These are phyloP conservation scores for Fonsecaea erecta DNA, from an alignment of 2,329 filamentous ascomycete species.

Conservation along the genomic window DNA sequence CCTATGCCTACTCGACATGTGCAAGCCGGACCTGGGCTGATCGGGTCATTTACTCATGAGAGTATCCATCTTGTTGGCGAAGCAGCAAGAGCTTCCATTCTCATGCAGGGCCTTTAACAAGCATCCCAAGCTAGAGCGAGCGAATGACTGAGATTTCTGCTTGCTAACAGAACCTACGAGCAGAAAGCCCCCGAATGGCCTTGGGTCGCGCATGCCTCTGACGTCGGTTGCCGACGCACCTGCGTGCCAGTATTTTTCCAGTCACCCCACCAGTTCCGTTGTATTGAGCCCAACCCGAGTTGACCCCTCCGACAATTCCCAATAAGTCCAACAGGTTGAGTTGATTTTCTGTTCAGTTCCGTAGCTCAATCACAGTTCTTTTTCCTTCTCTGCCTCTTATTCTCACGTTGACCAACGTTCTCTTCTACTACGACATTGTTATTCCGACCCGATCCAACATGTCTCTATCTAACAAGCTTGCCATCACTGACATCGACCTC, in stretches of 20 bases:
- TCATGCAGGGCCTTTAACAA: constrained; percentile 4
- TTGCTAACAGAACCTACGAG: constrained; percentile 2
- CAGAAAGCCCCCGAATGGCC: neutral
- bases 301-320: constrained; percentile 13
- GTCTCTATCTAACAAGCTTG: constrained; percentile 98
- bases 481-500: constrained; percentile 93
- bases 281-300: constrained; percentile 16
- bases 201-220: neutral
- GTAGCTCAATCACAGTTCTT: constrained; percentile 19
- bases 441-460: constrained; percentile 55
- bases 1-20: neutral
- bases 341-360: constrained; percentile 2
- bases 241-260: neutral
- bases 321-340: constrained; percentile 10
- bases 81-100: neutral
- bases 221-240: constrained; percentile 14
- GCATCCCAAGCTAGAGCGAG: constrained; percentile 8
- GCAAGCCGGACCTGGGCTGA: neutral
- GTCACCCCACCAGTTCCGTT: constrained; percentile 20
- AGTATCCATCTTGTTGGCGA: neutral
- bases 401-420: constrained; percentile 2
- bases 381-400: constrained; percentile 7
- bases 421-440: constrained; percentile 1
- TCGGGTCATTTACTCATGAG: too few species aligned
- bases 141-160: constrained; percentile 2